These are phyloP conservation scores for Dinochytrium kinnereticum DNA, from an alignment of 371 early-diverging fungal species.

Conservation along the genomic window DNA sequence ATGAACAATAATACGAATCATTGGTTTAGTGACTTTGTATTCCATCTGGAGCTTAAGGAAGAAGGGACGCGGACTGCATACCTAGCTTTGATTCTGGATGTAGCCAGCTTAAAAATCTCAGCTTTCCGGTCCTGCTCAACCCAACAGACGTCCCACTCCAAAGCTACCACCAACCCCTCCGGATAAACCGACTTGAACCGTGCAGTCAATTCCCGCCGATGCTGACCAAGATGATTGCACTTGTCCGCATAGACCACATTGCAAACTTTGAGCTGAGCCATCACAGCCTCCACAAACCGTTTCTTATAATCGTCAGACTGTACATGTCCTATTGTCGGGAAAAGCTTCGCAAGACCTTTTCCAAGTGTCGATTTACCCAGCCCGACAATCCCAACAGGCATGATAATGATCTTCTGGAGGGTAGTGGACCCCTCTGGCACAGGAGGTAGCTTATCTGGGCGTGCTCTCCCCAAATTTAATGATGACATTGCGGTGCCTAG, in stretches of 20 bases:
- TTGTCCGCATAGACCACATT: conserved; percentile 52
- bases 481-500: background rate
- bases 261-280: conserved; percentile 52
- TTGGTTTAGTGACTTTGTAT: too few relatives aligned
- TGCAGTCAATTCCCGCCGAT: conserved; percentile 58
- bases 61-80: background rate
- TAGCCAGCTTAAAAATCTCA: conserved; percentile 52
- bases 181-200: conserved; percentile 58
- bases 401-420: conserved; percentile 58
- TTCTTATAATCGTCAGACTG: conserved; percentile 75
- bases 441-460: background rate
- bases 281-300: conserved; percentile 60
- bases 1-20: background rate
- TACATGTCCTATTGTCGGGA: conserved; percentile 64
- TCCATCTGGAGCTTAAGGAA: background rate
- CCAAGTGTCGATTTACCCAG: conserved; percentile 77
- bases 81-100: conserved; percentile 55
- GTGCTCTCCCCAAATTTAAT: background rate
- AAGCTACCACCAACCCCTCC: conserved; percentile 63
- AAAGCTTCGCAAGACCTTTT: conserved; percentile 58
- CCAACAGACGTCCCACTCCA: conserved; percentile 70
- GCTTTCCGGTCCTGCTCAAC: conserved; percentile 27
- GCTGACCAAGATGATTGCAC: conserved; percentile 69
- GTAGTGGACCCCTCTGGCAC: conserved; percentile 1
- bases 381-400: conserved; percentile 78